Conservation (phyloP, 2,329 filamentous ascomycete genomes). For the Colletotrichum abscissum region DNA sequence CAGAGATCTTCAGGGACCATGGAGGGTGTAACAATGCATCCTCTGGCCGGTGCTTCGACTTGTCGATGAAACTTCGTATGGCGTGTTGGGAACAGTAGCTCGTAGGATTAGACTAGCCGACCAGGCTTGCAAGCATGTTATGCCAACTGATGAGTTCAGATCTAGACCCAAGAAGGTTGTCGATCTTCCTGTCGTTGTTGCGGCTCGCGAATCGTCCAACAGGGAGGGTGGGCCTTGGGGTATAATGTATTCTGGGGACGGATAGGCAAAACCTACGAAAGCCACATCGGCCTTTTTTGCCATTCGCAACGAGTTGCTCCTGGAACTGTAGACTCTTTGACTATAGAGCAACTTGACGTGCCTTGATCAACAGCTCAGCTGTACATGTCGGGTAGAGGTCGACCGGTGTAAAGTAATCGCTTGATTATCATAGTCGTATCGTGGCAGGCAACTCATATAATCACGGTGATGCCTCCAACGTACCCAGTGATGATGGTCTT, state of each 20-base stretch:
- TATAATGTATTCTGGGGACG: constrained; percentile 3
- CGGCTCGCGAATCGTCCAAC: constrained; percentile 17
- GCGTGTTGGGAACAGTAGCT: constrained; percentile 9
- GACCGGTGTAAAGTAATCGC: not conserved
- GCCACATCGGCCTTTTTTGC: not conserved
- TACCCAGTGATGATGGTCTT: not conserved
- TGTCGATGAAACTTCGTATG: constrained; percentile 7
- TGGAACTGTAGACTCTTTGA: not conserved
- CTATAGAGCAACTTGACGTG: not conserved
- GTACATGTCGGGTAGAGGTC: not conserved
- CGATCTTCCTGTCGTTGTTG: constrained; percentile 22
- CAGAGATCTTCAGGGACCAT: constrained; percentile 1
- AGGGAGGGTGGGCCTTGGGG: constrained; percentile 3
- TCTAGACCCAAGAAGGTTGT: constrained; percentile 18
- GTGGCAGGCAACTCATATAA: not conserved
- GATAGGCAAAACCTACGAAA: constrained; percentile 2
- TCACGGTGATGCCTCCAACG: not conserved
- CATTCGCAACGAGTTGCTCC: not conserved
- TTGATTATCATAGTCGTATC: not conserved
- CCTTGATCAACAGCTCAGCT: not conserved
- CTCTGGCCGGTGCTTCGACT: not conserved
- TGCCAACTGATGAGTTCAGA: not conserved
- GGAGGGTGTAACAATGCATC: constrained; percentile 1
- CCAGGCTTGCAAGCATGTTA: not conserved
- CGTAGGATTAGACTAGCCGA: not conserved